Base-by-base conservation (phyloP, 345 rosid species). In the Erysimum cheiranthoides region DNA sequence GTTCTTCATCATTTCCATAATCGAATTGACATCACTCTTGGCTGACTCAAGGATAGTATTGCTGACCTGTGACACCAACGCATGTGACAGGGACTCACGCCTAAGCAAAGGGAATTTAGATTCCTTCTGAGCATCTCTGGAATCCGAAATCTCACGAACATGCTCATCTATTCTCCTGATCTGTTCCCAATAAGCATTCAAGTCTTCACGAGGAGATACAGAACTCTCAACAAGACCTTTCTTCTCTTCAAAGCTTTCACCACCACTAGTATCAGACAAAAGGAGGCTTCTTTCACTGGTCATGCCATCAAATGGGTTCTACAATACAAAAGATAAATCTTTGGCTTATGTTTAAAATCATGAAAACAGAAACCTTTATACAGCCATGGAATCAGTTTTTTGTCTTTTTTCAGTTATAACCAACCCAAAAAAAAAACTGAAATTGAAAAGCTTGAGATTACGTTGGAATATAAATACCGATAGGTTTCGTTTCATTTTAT, bases 151-250 rank as follows among this genome's bases (percentile, higher is more conserved):
- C 76, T 78, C 88, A 64, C 80, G 79, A 43, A 84, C 87, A 54
- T 62, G 74, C 10, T 83, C 87, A 25, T 87, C 96, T 39, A 88
- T 77, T 61, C 57, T 84, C 42, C 76, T 84, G 4, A 88, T 87
- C 82, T 86, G 86, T 27, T 89, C 88, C 96, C 89, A 86, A 51
- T 75, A 84, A 0, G 83, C 70, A 52, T 68, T 74, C 49, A 83
- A 57, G 25, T 89, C 88, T 57, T 83, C 86, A 66, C 52, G 72
- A 57, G 80, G 80, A 47, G 80, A 77, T 10, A 77, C 11, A 70
- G 80, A 57, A 57, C 38, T 64, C 53, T 64, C 73, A 38, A 49
- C 63, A 57, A 25, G 10, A 59, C 72, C 78, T 72, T 78, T 87
- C 79, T 76, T 86, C 1, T 58, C 78, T 17, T 82, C 81, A 31